Base-by-base conservation (phyloP, 345 rosid genomes). In the Capsella bursapastoris region DNA sequence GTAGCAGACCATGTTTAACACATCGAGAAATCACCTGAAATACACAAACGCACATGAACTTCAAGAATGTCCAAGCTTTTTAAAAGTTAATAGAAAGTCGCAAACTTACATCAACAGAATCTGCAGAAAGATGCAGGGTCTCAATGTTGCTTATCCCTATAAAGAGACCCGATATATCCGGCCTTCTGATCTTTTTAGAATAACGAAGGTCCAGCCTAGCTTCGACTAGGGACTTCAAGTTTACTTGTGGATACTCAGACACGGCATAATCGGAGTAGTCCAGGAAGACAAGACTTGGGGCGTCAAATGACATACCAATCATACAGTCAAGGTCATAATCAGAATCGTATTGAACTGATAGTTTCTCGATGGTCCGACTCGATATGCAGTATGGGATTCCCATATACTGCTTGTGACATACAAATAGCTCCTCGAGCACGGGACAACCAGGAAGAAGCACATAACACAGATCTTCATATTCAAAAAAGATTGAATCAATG, bases 401-500 rank as follows among this genome's bases (percentile, higher is more conserved):
- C 0, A 5, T 4, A 10, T 1, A 60, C 0, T 60, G 10, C 16
- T 9, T 8, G 16, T 59, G 48, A 10, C 8, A 8, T 35, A 58
- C 22, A 58, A 6, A 2, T 1, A 58, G 18, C 2, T 58, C 64
- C 64, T 58, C 31, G 64, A 58, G 64, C 45, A 58, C 45, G 1
- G 47, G 64, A 58, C 63, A 37, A 58, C 47, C 47, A 58, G 47
- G n/a, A 16, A 35, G 45, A 37, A 58, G 64, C 66, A 25, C 34
- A 2, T 18, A 1, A 13, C 65, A 40, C n/a, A 60, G 65, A 40
- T 60, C 65, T 15, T 38, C 3, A 2, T 2, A 5, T 0, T 1
- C 8, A 1, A 71, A 48, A 35, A 0, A 14, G 22, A 49, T 11
- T 2, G 60, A 0, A 7, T 61, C 75, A 18, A 71, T 11, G 40